phyloP scores from a whole-genome alignment of 192 early-diverging fungal species.

The Podila epigama region DNA sequence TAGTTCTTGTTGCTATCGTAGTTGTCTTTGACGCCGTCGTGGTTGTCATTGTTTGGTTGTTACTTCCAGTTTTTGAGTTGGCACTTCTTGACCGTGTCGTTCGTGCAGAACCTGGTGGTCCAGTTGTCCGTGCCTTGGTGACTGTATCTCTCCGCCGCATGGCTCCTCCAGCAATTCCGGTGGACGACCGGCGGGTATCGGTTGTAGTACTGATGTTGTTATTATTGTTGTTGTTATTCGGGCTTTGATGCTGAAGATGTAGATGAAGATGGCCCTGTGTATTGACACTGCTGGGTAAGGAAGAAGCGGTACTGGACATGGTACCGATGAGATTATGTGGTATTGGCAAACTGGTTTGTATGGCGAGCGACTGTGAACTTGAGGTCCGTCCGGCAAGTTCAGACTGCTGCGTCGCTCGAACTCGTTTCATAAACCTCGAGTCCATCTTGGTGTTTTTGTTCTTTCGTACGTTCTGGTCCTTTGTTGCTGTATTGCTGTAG shows the following conservation, averaged over 20 bases:
- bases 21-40: too few relatives aligned
- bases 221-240: slow-evolving; percentile 5
- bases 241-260: background rate
- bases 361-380: background rate
- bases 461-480: background rate
- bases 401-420: background rate
- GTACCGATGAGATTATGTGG: too few relatives aligned
- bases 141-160: background rate
- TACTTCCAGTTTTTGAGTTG: too few relatives aligned
- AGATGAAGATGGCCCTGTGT: background rate
- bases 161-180: background rate
- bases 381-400: background rate
- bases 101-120: slow-evolving; percentile 7
- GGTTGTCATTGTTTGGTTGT: too few relatives aligned
- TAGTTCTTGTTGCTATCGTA: too few relatives aligned
- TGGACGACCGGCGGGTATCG: background rate
- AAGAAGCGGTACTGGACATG: too few relatives aligned
- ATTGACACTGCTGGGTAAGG: background rate
- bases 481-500: background rate
- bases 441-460: slow-evolving; percentile 1
- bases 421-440: background rate
- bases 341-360: background rate
- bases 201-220: background rate
- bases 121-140: slow-evolving; percentile 5
- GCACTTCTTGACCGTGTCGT: too few relatives aligned